A percentile compares a stretch with the other conserved stretches of the same genome.
Evolutionary conservation across 441 rosid species (phyloP).

Genomic region (Aquilaria agallochum): DNA sequence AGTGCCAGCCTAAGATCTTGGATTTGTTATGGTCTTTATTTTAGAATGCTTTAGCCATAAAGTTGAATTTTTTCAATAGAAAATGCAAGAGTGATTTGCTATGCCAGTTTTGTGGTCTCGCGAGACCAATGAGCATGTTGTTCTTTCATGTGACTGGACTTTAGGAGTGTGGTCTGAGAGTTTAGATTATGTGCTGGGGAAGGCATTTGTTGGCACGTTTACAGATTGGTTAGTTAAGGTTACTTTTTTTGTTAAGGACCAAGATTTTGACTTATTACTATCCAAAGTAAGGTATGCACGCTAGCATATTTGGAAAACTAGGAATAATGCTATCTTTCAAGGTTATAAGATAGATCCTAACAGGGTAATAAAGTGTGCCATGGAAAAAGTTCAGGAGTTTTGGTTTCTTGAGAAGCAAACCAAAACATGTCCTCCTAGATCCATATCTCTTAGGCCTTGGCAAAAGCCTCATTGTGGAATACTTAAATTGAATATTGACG

Average conservation of each 20-base stretch:
- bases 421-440: no score
- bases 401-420: not conserved
- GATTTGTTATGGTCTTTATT: not conserved
- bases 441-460: not conserved
- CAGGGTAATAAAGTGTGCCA: not conserved
- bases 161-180: not conserved
- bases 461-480: not conserved
- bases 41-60: not conserved
- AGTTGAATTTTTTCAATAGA: no score
- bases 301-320: not conserved
- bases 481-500: not conserved
- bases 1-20: not conserved
- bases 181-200: not conserved
- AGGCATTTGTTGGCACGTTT: not conserved
- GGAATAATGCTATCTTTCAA: not conserved
- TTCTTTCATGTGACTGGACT: not conserved
- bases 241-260: no score
- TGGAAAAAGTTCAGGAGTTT: not conserved
- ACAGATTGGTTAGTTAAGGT: not conserved
- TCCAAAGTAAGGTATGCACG: not conserved
- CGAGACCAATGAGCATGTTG: not conserved
- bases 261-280: no score
- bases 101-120: no score
- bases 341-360: not conserved
- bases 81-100: not conserved